A percentile compares a stretch with the other conserved stretches of the same genome.
phyloP scores from a whole-genome alignment of 2,329 filamentous ascomycete species.

The Hymenoscyphus infarciens region DNA sequence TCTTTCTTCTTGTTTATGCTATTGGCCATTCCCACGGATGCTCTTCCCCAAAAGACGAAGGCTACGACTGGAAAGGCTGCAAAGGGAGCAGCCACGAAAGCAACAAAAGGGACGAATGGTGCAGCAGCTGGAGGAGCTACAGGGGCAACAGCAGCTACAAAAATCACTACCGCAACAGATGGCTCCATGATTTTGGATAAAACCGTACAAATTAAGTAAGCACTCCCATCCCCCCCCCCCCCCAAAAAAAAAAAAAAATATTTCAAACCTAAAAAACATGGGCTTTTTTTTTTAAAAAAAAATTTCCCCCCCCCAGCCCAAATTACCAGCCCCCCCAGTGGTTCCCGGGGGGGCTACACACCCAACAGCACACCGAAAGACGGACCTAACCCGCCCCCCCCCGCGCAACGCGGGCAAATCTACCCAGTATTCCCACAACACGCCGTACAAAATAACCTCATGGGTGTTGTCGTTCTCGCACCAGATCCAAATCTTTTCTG shows the following conservation, averaged over 20 bases:
- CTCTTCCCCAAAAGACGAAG: constrained; percentile 23
- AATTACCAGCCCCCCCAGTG: no score
- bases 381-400: no score
- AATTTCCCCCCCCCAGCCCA: no score
- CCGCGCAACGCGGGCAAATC: no score
- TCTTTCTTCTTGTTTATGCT: constrained; percentile 23
- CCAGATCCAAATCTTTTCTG: constrained; percentile 55
- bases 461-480: constrained; percentile 70
- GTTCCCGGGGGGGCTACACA: no score
- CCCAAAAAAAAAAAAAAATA: no score
- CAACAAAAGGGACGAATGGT: constrained; percentile 6
- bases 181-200: constrained; percentile 54
- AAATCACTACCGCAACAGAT: constrained; percentile 42
- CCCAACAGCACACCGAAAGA: no score
- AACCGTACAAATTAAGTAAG: constrained; percentile 51
- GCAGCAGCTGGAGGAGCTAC: constrained; percentile 12
- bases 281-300: no score
- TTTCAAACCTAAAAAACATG: no score
- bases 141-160: constrained; percentile 15
- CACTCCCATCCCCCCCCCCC: not conserved
- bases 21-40: constrained; percentile 21
- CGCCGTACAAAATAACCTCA: constrained; percentile 68
- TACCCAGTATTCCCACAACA: constrained; percentile 80
- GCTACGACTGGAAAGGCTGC: constrained; percentile 7
- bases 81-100: not conserved